These are phyloP conservation scores for Conringia planisiliqua DNA, from an alignment of 345 rosid species.

Conservation along the genomic window DNA sequence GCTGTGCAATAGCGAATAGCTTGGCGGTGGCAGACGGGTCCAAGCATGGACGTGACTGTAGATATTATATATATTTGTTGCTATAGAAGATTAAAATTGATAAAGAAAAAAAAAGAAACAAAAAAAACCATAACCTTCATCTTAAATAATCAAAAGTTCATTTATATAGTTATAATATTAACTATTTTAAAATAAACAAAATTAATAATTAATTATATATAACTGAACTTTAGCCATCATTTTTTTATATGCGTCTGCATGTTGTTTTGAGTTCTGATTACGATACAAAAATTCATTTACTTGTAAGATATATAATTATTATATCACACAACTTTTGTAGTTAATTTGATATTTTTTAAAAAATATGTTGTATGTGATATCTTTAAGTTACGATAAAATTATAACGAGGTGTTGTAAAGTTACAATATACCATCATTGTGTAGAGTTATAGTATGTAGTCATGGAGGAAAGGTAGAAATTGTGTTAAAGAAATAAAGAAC, in stretches of 20 bases:
- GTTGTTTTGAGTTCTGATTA: too few species aligned
- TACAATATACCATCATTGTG: background rate
- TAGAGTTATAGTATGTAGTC: background rate
- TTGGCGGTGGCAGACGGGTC: background rate
- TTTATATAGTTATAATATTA: too few species aligned
- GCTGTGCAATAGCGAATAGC: background rate
- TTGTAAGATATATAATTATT: background rate
- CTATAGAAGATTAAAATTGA: background rate
- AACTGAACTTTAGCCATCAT: background rate
- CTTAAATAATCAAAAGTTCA: background rate
- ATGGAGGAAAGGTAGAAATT: constrained; percentile 1
- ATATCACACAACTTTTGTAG: background rate
- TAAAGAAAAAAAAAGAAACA: background rate
- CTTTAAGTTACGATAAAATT: background rate
- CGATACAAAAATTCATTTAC: background rate
- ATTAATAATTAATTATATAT: background rate
- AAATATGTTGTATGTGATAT: too few species aligned
- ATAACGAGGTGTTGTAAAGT: background rate
- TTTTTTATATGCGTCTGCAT: background rate
- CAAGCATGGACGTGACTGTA: background rate
- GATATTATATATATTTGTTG: background rate
- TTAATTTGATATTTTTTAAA: background rate
- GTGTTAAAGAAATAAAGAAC: background rate
- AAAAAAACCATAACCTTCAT: background rate
- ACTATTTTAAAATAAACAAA: too few species aligned